Percentiles rank a stretch among this genome's conserved stretches.
phyloP scores from a whole-genome alignment of 2,329 filamentous ascomycete genomes.

The Penicillium sp. region DNA sequence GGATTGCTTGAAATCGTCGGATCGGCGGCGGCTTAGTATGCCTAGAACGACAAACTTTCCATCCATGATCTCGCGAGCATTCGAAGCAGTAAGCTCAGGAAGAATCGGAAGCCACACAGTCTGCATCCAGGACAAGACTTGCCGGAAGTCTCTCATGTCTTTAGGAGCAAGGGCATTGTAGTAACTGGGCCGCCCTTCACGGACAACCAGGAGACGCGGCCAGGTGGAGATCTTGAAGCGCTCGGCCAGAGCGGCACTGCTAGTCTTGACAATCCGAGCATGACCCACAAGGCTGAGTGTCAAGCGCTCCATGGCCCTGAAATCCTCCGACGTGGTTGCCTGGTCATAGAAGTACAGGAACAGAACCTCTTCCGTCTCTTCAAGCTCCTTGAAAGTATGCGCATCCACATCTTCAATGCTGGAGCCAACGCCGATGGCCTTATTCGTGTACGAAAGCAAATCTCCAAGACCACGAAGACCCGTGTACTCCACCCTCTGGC shows the following conservation, averaged over 20 bases:
- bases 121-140: constrained; percentile 87
- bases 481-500: constrained; percentile 86
- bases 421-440: constrained; percentile 69
- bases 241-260: constrained; percentile 66
- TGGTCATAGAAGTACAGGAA: constrained; percentile 98
- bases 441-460: constrained; percentile 78
- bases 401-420: constrained; percentile 79
- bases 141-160: constrained; percentile 83
- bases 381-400: constrained; percentile 69
- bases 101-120: constrained; percentile 94
- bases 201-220: constrained; percentile 84
- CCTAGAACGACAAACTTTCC: constrained; percentile 91
- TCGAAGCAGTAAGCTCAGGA: constrained; percentile 83
- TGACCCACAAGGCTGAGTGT: constrained; percentile 85
- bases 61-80: constrained; percentile 92
- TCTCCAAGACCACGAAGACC: constrained; percentile 89
- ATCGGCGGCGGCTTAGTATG: constrained; percentile 72
- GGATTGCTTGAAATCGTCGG: constrained; percentile 70
- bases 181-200: constrained; percentile 84
- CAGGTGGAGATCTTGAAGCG: constrained; percentile 95
- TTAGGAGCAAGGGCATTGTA: constrained; percentile 80
- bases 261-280: constrained; percentile 87
- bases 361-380: constrained; percentile 90
- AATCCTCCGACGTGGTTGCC: constrained; percentile 88
- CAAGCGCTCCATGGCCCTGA: constrained; percentile 77